Evolutionary conservation across 192 early-diverging fungal genomes (phyloP).

Genomic region (Glomus cerebriforme): DNA sequence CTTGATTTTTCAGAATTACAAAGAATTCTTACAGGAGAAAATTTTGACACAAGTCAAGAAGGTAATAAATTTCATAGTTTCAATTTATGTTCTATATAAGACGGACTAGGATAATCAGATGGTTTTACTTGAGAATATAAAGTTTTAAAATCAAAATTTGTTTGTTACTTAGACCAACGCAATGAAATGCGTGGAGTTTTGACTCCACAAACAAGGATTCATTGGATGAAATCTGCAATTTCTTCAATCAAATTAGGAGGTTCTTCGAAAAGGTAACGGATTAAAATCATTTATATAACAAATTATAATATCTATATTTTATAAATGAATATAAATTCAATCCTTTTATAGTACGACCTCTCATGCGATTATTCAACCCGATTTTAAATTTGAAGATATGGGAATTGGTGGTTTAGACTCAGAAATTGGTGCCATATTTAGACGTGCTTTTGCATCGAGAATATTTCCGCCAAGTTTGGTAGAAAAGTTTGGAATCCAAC

Average conservation of each 20-base stretch:
- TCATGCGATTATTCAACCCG: constrained; percentile 83
- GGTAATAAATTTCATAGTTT: no score
- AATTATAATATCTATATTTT: no score
- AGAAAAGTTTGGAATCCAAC: constrained; percentile 94
- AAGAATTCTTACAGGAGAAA: no score
- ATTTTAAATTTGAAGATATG: constrained; percentile 97
- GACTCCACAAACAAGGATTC: constrained; percentile 67
- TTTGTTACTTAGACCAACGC: background rate
- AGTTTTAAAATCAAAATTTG: background rate
- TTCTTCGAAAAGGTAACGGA: constrained; percentile 48
- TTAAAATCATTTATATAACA: no score
- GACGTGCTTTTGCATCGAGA: constrained; percentile 96
- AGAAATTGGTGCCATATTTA: constrained; percentile 93
- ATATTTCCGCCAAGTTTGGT: constrained; percentile 94
- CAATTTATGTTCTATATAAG: no score
- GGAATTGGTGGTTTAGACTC: constrained; percentile 97
- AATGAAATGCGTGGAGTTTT: constrained; percentile 66
- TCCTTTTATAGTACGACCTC: constrained; percentile 53
- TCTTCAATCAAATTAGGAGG: constrained; percentile 79
- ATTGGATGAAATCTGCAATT: constrained; percentile 69
- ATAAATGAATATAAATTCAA: background rate
- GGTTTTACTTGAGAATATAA: background rate
- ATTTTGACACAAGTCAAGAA: constrained; percentile 31
- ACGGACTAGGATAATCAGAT: background rate
- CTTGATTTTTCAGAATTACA: constrained; percentile 60